These are phyloP conservation scores for Saussurea involucrata DNA, from an alignment of 129 eudicot species.

Conservation along the genomic window DNA sequence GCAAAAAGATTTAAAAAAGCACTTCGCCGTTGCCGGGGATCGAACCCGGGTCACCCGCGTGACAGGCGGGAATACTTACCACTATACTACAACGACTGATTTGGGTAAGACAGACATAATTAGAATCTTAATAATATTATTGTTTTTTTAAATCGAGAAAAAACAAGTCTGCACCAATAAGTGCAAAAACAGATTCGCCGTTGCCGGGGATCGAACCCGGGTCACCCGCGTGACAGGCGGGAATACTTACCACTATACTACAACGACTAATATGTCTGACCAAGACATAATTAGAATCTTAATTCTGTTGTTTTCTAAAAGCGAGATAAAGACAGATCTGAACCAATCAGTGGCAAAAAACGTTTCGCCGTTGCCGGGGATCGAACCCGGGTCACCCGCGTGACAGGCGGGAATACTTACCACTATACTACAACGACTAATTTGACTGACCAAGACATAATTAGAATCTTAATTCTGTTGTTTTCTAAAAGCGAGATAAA, in stretches of 20 bases:
- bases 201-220: constrained; percentile 76
- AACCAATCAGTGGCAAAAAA: too few species aligned
- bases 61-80: constrained; percentile 86
- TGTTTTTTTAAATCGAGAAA: too few species aligned
- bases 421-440: constrained; percentile 74
- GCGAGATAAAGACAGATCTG: too few species aligned
- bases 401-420: constrained; percentile 86
- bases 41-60: constrained; percentile 79
- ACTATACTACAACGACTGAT: constrained; percentile 70
- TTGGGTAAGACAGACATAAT: not conserved
- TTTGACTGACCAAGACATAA: not conserved
- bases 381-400: constrained; percentile 78
- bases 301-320: too few species aligned
- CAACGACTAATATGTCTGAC: too few species aligned
- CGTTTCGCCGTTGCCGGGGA: constrained; percentile 72
- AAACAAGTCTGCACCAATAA: too few species aligned
- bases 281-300: too few species aligned
- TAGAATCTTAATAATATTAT: too few species aligned
- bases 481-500: too few species aligned
- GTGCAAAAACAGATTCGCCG: constrained; percentile 24
- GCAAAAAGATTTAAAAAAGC: not conserved
- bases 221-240: constrained; percentile 90
- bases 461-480: too few species aligned
- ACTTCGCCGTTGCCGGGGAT: constrained; percentile 66
- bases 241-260: constrained; percentile 79